Evolutionary conservation across 352 stramenopile genomes (phyloP).

Genomic region (Peronospora farinosa): DNA sequence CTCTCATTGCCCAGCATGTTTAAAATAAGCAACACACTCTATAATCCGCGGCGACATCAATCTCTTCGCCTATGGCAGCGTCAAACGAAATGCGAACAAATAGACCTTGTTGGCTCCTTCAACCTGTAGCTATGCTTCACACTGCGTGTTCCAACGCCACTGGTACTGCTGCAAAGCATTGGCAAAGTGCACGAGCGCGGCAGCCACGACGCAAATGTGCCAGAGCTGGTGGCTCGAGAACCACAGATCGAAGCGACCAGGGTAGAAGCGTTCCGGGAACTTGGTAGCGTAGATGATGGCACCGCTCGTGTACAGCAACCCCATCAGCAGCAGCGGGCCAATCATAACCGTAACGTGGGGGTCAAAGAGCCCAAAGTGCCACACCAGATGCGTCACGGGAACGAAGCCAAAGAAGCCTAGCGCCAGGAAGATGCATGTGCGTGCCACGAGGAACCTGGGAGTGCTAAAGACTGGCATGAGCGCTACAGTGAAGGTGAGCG

Average conservation of each 20-base stretch:
- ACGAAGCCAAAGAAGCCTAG: conserved; percentile 80
- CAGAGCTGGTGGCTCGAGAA: conserved; percentile 85
- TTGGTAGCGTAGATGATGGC: conserved; percentile 81
- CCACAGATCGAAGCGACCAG: conserved; percentile 77
- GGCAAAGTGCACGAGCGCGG: conserved; percentile 77
- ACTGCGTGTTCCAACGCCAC: conserved; percentile 81
- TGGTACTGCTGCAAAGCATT: conserved; percentile 82
- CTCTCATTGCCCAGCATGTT: conserved; percentile 1
- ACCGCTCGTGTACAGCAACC: conserved; percentile 67
- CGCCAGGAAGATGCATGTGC: conserved; percentile 70
- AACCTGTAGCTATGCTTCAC: conserved; percentile 39
- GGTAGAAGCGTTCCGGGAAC: conserved; percentile 82
- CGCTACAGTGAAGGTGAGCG: conserved; percentile 61
- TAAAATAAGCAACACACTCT: conserved; percentile 27
- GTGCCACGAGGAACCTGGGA: conserved; percentile 61
- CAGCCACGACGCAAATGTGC: conserved; percentile 84
- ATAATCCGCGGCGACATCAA: conserved; percentile 8
- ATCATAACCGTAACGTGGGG: conserved; percentile 83
- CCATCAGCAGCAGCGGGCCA: conserved; percentile 70
- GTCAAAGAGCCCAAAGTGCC: conserved; percentile 69
- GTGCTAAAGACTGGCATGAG: conserved; percentile 68
- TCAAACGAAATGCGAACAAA: conserved; percentile 15
- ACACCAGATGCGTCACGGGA: conserved; percentile 69
- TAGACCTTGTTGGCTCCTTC: conserved; percentile 9
- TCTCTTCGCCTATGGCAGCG: neutral